A percentile compares a stretch with the other conserved stretches of the same genome.
Evolutionary conservation across 2,329 filamentous ascomycete species (phyloP).

Genomic region (Aspergillus udagawae): DNA sequence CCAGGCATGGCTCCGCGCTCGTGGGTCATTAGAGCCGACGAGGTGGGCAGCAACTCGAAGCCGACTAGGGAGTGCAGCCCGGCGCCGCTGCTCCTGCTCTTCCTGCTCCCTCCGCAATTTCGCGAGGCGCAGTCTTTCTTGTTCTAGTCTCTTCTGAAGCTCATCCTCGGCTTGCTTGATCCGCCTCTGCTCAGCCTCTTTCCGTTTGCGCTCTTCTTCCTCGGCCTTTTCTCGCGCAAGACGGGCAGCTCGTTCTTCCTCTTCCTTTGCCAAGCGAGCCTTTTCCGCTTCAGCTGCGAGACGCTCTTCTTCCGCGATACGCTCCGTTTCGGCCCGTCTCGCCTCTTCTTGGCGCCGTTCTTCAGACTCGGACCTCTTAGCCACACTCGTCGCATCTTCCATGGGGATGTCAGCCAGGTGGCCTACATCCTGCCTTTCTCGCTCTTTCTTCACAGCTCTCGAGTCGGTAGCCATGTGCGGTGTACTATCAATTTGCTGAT

Average conservation of each 20-base stretch:
- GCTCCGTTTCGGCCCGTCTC: constrained; percentile 29
- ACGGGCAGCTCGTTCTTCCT: constrained; percentile 32
- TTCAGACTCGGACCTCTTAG: constrained; percentile 23
- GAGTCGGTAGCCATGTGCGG: constrained; percentile 15
- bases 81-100: constrained; percentile 44
- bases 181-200: constrained; percentile 41
- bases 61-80: constrained; percentile 44
- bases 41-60: constrained; percentile 44
- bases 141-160: constrained; percentile 39
- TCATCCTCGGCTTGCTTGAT: constrained; percentile 46
- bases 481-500: constrained; percentile 11
- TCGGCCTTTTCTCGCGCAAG: constrained; percentile 40
- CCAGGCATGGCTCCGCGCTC: constrained; percentile 41
- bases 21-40: constrained; percentile 40
- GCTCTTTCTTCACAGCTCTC: constrained; percentile 29
- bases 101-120: constrained; percentile 43
- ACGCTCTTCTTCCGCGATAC: constrained; percentile 28
- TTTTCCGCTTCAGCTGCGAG: constrained; percentile 27
- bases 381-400: constrained; percentile 21
- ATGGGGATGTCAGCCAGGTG: constrained; percentile 28
- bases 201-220: constrained; percentile 40
- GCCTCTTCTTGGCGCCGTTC: constrained; percentile 22
- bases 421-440: constrained; percentile 23
- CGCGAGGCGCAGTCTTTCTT: constrained; percentile 40
- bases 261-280: constrained; percentile 30